Evolutionary conservation across 768 basidiomycete species (phyloP).

Genomic region (Tylopilus rubrobrunneus): DNA sequence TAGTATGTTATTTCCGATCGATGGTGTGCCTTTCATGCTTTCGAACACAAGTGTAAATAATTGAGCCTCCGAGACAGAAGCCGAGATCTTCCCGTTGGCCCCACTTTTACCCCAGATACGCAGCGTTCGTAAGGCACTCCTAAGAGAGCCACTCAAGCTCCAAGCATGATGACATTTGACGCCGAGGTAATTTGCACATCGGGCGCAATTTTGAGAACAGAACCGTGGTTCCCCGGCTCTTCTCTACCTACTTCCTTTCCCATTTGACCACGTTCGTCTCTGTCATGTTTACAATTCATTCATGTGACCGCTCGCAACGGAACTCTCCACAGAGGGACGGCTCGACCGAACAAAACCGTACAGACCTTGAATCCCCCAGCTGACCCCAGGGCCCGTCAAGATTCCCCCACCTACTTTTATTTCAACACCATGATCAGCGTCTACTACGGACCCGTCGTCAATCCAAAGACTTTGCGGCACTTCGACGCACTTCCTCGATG

Average conservation of each 20-base stretch:
- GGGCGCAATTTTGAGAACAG: background rate
- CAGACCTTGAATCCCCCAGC: background rate
- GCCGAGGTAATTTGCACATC: no score
- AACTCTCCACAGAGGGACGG: background rate
- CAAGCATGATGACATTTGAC: background rate
- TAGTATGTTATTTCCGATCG: no score
- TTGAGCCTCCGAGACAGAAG: no score
- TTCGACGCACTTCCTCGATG: constrained; percentile 49
- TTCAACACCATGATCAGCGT: constrained; percentile 26
- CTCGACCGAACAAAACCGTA: constrained; percentile 3
- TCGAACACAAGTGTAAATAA: no score
- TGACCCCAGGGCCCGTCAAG: no score
- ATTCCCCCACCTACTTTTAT: background rate
- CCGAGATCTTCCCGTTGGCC: no score
- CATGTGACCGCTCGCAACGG: background rate
- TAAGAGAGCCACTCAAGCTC: no score
- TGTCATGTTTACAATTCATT: background rate
- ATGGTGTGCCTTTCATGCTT: no score
- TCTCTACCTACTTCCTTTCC: background rate
- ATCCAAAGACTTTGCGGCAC: constrained; percentile 40
- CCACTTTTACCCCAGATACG: no score
- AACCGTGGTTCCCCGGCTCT: background rate
- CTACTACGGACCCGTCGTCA: constrained; percentile 60
- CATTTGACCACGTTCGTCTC: background rate
- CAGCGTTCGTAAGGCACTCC: no score